Evolutionary conservation across 176 grass and related monocot species (phyloP).

Genomic region (Zea luxurians): DNA sequence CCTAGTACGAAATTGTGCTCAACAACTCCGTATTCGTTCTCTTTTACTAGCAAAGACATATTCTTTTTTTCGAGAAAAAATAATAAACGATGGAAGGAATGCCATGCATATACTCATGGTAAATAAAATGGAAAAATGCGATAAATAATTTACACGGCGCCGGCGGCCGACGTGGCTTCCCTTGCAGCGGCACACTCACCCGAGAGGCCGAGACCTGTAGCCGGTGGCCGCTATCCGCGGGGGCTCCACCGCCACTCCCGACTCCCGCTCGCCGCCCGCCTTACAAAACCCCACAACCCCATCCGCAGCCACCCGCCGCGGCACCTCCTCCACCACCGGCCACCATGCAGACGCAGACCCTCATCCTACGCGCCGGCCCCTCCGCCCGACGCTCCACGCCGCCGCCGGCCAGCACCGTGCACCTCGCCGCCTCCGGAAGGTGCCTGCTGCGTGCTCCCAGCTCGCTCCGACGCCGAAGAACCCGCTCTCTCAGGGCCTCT

Average conservation of each 20-base stretch:
- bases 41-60: background rate
- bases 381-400: slow-evolving; percentile 38
- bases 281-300: slow-evolving; percentile 35
- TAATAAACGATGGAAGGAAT: background rate
- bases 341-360: slow-evolving; percentile 53
- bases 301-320: slow-evolving; percentile 47
- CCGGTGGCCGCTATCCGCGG: slow-evolving; percentile 41
- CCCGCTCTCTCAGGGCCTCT: slow-evolving; percentile 36
- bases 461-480: slow-evolving; percentile 20
- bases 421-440: background rate
- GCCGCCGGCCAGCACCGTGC: background rate
- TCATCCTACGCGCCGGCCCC: slow-evolving; percentile 30
- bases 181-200: slow-evolving; percentile 26
- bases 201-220: slow-evolving; percentile 8
- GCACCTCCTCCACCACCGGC: slow-evolving; percentile 20
- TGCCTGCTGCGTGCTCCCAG: slow-evolving; percentile 27
- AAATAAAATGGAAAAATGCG: background rate
- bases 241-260: slow-evolving; percentile 26
- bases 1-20: no score
- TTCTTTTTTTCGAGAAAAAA: background rate
- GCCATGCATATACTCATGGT: background rate
- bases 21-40: background rate
- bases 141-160: background rate
- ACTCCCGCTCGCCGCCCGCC: background rate
- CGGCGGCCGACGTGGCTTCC: slow-evolving; percentile 40